Base-by-base conservation (phyloP, 148 eudicot species). In the Amaranthus palmeri region DNA sequence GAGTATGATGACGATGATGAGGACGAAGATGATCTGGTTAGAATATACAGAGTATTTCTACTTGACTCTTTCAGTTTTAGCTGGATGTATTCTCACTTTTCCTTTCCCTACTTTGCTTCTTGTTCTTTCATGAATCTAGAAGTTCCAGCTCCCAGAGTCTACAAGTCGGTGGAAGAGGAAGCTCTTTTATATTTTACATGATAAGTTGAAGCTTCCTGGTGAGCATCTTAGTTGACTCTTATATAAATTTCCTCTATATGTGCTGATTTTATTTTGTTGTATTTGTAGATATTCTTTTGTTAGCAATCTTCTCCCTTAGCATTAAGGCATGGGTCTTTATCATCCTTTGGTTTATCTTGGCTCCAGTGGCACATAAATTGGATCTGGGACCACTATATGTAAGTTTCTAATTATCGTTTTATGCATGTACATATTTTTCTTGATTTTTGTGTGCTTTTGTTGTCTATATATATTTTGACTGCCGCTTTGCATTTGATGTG, bases 301-400 rank as follows among this genome's bases (percentile, higher is more conserved):
- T 92, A 74, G 92, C 85, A 76, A 84, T 96, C 74, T 92, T 86
- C 89, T 96, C 99, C 78, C 79, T 96, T 69, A 86, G 90, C 77
- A 70, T 88, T 48, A 96, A 90, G 88, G 84, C 81, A 6, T 96
- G 99, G 99, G 81, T 71, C 65, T 61, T 81, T 62, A 81, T 88
- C 73, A 41, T 86, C 57, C 10, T 86, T 55, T 96, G 99, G 99
- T 96, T 92, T 81, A 76, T 88, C 80, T 71, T 96, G 78, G 99
- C 99, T 75, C 96, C 99, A 67, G 74, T 92, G 83, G 96, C 99
- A 73, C 89, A 90, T 63, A 83, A 61, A 71, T 92, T 84, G 87
- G 92, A 85, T 65, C 55, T 92, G 48, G 99, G 97, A 72, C 99
- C 99, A 69, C 58, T 96, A 80, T 96, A 87, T 78, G 99, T 96